Evolutionary conservation across 176 grass and related monocot species (phyloP), one percentile per base, ranked within the genome.

Genomic region (Cymbopogon citratus): DNA sequence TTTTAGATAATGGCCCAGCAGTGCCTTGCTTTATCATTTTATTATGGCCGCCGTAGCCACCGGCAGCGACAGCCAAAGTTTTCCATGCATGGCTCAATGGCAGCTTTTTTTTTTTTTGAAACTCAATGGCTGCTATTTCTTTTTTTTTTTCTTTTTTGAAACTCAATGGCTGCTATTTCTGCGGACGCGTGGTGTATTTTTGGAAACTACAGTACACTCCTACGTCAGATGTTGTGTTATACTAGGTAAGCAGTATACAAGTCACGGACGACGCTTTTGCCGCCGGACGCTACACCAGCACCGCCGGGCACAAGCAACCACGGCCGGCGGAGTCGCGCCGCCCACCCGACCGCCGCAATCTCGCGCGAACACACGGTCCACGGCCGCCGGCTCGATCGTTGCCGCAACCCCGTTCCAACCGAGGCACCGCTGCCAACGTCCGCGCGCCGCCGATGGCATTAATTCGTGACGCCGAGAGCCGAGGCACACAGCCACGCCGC

Each of bases 261-360:
- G 76, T 34, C 41, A 79, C 41, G 18, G 49, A 54, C 49, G 41
- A 13, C 62, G 40, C 61, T 48, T 79, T 79, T 66, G 18, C 76
- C 62, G 21, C 14, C 46, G 2, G 28, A 54, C 18, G 29, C 72
- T 2, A 61, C 14, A 49, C 44, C 29, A 18, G 48, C 27, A 35
- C 72, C 8, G 38, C 38, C 38, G 38, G 29, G 36, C 1, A 12
- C 51, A 18, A 52, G 18, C 49, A 52, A 48, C 49, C 49, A 52
- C 49, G 14, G 16, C 48, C 48, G 16, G 15, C 16, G 51, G 19
- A 54, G 7, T 21, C 28, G 26, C 63, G 63, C 35, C 29, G 64
- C 67, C 39, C 38, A 26, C 66, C 31, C 31, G 31, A 45, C 46
- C 48, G 48, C 48, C 60, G 27, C 40, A 12, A 69, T 66, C 61